phyloP scores from a whole-genome alignment of 257 asterid genomes.

The Schizonepeta tenuifolia region DNA sequence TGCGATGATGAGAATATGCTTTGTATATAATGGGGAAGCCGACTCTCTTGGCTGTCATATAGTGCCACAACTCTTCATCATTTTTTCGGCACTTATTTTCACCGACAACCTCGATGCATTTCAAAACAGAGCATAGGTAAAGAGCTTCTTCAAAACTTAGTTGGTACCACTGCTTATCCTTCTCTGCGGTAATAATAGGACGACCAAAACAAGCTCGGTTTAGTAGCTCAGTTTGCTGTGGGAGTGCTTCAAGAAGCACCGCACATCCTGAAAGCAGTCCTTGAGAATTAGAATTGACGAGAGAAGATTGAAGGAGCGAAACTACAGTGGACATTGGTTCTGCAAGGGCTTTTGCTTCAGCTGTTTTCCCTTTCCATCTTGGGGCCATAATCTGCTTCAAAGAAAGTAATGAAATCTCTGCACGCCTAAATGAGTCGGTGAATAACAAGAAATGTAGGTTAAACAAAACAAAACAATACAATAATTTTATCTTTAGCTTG shows the following conservation, averaged over 20 bases:
- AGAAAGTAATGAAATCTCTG: not conserved
- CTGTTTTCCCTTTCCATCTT: slow-evolving; percentile 56
- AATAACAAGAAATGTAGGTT: not conserved
- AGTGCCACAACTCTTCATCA: slow-evolving; percentile 57
- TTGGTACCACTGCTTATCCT: slow-evolving; percentile 70
- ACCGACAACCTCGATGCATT: slow-evolving; percentile 61
- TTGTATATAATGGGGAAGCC: slow-evolving; percentile 47
- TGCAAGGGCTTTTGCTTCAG: slow-evolving; percentile 49
- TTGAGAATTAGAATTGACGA: slow-evolving; percentile 47
- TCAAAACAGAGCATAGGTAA: slow-evolving; percentile 52
- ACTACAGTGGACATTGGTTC: slow-evolving; percentile 52
- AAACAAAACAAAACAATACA: not conserved
- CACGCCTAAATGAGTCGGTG: not conserved
- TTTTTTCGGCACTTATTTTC: slow-evolving; percentile 37
- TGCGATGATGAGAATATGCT: slow-evolving; percentile 78
- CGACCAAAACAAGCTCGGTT: slow-evolving; percentile 69
- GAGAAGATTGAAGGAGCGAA: slow-evolving; percentile 58
- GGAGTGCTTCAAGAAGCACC: slow-evolving; percentile 61
- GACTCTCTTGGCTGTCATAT: slow-evolving; percentile 47
- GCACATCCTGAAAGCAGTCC: slow-evolving; percentile 61
- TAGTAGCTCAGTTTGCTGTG: slow-evolving; percentile 59
- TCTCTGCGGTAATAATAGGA: slow-evolving; percentile 54
- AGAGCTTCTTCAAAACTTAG: slow-evolving; percentile 75
- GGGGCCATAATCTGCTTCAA: slow-evolving; percentile 45
- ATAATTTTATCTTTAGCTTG: too few relatives aligned